These are phyloP conservation scores for Rhazya stricta DNA, from an alignment of 257 asterid genomes.

Conservation along the genomic window DNA sequence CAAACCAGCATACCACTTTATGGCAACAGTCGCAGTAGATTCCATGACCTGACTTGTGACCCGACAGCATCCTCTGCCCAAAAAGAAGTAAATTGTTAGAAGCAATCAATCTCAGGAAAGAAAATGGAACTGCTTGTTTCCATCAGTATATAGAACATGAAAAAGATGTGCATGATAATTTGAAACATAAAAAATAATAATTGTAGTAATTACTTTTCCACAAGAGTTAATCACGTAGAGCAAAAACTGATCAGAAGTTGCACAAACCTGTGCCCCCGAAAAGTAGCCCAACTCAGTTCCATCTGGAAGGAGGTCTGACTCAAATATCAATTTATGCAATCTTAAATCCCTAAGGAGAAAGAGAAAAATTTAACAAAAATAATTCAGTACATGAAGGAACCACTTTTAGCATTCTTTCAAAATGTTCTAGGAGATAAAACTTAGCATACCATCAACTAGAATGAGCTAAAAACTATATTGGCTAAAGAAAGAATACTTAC, in stretches of 20 bases:
- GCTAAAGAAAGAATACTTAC: slow-evolving; percentile 39
- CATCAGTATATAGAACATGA: neutral
- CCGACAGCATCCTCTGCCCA: slow-evolving; percentile 56
- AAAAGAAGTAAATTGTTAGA: slow-evolving; percentile 17
- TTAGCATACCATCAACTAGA: neutral
- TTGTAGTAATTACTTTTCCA: too few relatives aligned
- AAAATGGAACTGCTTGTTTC: neutral
- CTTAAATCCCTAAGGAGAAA: slow-evolving; percentile 58
- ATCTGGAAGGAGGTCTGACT: slow-evolving; percentile 58
- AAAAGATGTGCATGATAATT: slow-evolving; percentile 1
- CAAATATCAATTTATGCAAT: slow-evolving; percentile 69
- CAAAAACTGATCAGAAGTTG: slow-evolving; percentile 8
- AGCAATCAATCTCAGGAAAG: slow-evolving; percentile 13
- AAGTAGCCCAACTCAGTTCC: slow-evolving; percentile 64
- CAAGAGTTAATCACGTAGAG: neutral
- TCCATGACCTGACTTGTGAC: slow-evolving; percentile 60
- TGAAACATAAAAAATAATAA: neutral
- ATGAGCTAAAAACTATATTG: neutral
- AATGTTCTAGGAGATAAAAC: too few relatives aligned
- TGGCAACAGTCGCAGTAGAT: slow-evolving; percentile 66
- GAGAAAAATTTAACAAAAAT: neutral
- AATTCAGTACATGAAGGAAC: neutral
- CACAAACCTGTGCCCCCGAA: slow-evolving; percentile 60
- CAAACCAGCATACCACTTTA: slow-evolving; percentile 45
- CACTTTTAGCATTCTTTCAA: neutral